Evolutionary conservation across 1,284 basidiomycete species (phyloP).

Genomic region (Xerocomus amazonicus): DNA sequence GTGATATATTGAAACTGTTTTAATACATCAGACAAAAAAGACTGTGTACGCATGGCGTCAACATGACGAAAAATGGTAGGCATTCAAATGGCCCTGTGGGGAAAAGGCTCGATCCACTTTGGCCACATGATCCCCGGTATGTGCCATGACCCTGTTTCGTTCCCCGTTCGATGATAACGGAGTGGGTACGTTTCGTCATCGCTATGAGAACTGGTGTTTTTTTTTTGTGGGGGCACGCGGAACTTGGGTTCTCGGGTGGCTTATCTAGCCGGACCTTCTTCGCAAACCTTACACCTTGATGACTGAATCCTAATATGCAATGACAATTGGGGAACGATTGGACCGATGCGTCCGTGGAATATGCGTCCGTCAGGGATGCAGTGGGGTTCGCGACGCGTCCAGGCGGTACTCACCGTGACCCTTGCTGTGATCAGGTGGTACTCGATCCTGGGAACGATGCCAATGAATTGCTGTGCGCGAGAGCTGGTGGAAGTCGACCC

Average conservation of each 20-base stretch:
- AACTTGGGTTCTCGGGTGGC: not conserved
- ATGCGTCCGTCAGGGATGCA: not conserved
- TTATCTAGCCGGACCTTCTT: constrained; percentile 7
- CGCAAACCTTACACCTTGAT: constrained; percentile 1
- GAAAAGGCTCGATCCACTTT: not conserved
- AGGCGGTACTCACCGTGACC: not conserved
- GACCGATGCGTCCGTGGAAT: constrained; percentile 1
- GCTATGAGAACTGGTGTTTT: not conserved
- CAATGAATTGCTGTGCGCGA: not conserved
- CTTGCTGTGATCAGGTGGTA: not conserved
- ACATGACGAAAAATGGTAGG: not conserved
- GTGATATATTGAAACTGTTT: constrained; percentile 70
- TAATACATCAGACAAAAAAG: constrained; percentile 4
- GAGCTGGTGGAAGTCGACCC: not conserved
- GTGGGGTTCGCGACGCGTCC: not conserved
- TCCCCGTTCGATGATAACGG: not conserved
- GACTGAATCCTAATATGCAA: constrained; percentile 6
- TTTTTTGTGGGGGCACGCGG: not conserved
- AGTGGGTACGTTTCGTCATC: not conserved
- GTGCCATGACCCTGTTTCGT: not conserved
- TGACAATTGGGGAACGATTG: not conserved
- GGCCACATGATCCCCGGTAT: constrained; percentile 4
- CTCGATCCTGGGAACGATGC: constrained; percentile 1
- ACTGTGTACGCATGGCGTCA: constrained; percentile 10
- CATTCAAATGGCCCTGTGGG: not conserved